These are phyloP conservation scores for Serendipita sp. DNA, from an alignment of 768 basidiomycete genomes.

Conservation along the genomic window DNA sequence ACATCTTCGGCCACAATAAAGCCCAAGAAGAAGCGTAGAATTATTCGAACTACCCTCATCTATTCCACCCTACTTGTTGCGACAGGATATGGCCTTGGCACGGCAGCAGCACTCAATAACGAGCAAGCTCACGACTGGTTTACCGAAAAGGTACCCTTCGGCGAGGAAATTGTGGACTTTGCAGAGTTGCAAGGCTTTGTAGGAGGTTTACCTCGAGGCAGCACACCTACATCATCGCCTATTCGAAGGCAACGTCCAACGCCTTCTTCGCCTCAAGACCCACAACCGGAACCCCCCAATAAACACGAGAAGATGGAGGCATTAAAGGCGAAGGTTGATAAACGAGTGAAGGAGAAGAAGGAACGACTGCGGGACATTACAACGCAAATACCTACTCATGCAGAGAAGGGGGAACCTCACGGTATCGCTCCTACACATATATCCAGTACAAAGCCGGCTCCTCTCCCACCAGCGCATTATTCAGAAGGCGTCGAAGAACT, in stretches of 20 bases:
- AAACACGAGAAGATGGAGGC: slow-evolving; percentile 11
- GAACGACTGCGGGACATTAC: slow-evolving; percentile 28
- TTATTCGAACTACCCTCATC: slow-evolving; percentile 46
- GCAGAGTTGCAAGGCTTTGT: slow-evolving; percentile 61
- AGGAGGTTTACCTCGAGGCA: neutral
- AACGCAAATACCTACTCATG: slow-evolving; percentile 32
- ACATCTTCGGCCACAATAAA: slow-evolving; percentile 13
- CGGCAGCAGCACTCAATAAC: slow-evolving; percentile 60
- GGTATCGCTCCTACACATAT: neutral
- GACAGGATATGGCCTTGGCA: slow-evolving; percentile 70
- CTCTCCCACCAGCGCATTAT: slow-evolving; percentile 17
- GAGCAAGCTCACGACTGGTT: slow-evolving; percentile 78
- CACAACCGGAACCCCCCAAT: slow-evolving; percentile 9
- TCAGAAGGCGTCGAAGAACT: slow-evolving; percentile 53
- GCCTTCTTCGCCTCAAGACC: neutral
- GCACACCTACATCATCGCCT: neutral
- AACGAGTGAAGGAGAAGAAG: slow-evolving; percentile 28
- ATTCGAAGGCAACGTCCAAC: neutral
- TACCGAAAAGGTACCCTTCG: slow-evolving; percentile 62
- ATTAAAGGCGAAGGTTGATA: slow-evolving; percentile 26
- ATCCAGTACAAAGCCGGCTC: neutral
- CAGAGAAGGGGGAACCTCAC: slow-evolving; percentile 20
- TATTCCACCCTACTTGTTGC: slow-evolving; percentile 51
- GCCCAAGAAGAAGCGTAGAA: slow-evolving; percentile 36
- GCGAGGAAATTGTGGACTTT: slow-evolving; percentile 59